These are phyloP conservation scores for Vanrija sp. DNA, from an alignment of 1,284 basidiomycete species.

Conservation along the genomic window DNA sequence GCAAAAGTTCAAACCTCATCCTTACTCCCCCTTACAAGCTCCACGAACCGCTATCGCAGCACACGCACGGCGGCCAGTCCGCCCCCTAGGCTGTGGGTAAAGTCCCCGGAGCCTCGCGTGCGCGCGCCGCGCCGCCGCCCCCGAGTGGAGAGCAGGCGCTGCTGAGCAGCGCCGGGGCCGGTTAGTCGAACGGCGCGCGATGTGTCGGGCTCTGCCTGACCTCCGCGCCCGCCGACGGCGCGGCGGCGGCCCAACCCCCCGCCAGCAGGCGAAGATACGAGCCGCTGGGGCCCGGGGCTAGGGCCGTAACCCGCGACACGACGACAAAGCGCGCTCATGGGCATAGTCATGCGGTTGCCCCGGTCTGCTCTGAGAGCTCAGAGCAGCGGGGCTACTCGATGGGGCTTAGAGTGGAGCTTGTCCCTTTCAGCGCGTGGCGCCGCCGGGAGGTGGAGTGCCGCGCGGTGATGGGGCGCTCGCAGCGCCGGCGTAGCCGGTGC, in stretches of 20 bases:
- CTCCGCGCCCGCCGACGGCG: too few relatives aligned
- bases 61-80: constrained; percentile 26
- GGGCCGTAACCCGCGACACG: neutral
- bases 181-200: neutral
- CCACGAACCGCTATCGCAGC: constrained; percentile 49
- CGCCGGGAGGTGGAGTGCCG: neutral
- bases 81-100: constrained; percentile 43
- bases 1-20: neutral
- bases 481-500: neutral
- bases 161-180: neutral
- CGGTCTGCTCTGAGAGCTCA: neutral
- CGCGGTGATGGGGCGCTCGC: constrained; percentile 1
- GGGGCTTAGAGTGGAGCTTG: constrained; percentile 49
- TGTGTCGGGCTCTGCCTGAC: neutral
- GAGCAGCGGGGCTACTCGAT: constrained; percentile 43
- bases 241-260: neutral
- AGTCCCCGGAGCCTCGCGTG: constrained; percentile 45
- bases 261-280: constrained; percentile 42
- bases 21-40: constrained; percentile 8
- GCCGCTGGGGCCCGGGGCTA: constrained; percentile 15
- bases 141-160: constrained; percentile 8
- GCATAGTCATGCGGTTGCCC: constrained; percentile 46
- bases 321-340: constrained; percentile 33
- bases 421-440: constrained; percentile 16
- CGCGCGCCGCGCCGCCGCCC: constrained; percentile 2